Evolutionary conservation across 352 stramenopile species (phyloP), one percentile per base, ranked within the genome.

Genomic region (Phytophthora boehmeriae): DNA sequence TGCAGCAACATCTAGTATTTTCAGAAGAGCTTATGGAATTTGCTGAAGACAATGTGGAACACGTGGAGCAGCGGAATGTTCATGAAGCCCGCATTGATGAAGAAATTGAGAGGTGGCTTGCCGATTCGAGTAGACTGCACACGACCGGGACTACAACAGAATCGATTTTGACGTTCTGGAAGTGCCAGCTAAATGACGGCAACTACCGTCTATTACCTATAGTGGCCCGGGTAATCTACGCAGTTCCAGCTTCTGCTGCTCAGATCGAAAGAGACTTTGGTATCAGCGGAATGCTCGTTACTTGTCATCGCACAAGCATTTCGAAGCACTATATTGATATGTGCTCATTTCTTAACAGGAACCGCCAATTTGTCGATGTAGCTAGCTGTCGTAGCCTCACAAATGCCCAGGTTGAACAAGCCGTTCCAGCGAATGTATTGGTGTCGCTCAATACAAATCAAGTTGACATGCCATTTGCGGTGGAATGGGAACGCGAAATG

Each of bases 31-130:
- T n/a, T n/a, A n/a, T n/a, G n/a, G n/a, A n/a, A n/a, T n/a, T n/a
- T n/a, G n/a, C n/a, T n/a, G n/a, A n/a, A n/a, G n/a, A n/a, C n/a
- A n/a, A n/a, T n/a, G n/a, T n/a, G n/a, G n/a, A n/a, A n/a, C n/a
- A n/a, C n/a, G n/a, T n/a, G n/a, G n/a, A n/a, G n/a, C n/a, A n/a
- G n/a, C n/a, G n/a, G n/a, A n/a, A n/a, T 22, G 13, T 25, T 41
- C 56, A 54, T 34, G 57, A 65, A 35, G 30, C 32, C 25, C 48
- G 48, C 8, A 32, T 50, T 1, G 22, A 58, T 25, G 57, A 65
- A 48, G 57, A 65, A 19, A 5, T 65, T n/a, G 48, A 58, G 1
- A 19, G 56, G 9, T 65, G 48, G 39, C n/a, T 64, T 0, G 20
- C 30, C 10, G 56, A 58, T 32, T n/a, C 35, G 19, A 42, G 9